Base-by-base conservation (phyloP, 2,329 filamentous ascomycete species). In the Mollisiaceae sp. region DNA sequence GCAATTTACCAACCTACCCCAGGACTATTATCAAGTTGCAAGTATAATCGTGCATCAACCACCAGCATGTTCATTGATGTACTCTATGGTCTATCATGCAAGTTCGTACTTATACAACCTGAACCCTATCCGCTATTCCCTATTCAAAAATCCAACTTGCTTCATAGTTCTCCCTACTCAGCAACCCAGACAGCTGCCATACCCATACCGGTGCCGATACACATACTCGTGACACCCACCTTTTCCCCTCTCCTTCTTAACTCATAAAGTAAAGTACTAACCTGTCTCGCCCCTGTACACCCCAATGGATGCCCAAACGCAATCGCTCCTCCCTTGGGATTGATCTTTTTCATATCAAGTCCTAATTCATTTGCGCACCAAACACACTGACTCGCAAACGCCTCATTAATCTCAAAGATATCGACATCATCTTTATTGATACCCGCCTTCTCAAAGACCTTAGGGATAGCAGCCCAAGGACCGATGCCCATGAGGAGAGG, bases 391-490 rank as follows among this genome's bases (percentile, higher is more conserved):
- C 88, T 92, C 38, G 95, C 95, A 79, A 99, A 99, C 0, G 95
- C 95, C 86, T 99, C 95, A 83, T 99, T 99, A 85, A 99, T 97
- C 86, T 99, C 95, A 76, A 87, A 98, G 76, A 98, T 94, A 78
- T 98, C 95, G 36, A 99, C 93, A 72, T 98, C 94, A 64, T 97
- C 90, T 79, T 90, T 92, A 77, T 83, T 84, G 73, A 99, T 88
- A 66, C 94, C 93, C 0, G 94, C 92, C 78, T 95, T 94, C 77
- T 92, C 86, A 64, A 97, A 89, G 4, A 92, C 94, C 77, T 94
- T 91, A 70, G 95, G 95, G 75, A 99, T 98, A 64, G 95, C 94
- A 80, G 94, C 94, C 88, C 93, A 97, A 59, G 95, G 95, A 1
- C 95, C 95, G 71, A 97, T 85, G 69, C 95, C 95, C 95, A 99